Percentiles rank a stretch among this genome's conserved stretches.
Evolutionary conservation across 257 asterid species (phyloP).

Genomic region (Apocynum venetum): DNA sequence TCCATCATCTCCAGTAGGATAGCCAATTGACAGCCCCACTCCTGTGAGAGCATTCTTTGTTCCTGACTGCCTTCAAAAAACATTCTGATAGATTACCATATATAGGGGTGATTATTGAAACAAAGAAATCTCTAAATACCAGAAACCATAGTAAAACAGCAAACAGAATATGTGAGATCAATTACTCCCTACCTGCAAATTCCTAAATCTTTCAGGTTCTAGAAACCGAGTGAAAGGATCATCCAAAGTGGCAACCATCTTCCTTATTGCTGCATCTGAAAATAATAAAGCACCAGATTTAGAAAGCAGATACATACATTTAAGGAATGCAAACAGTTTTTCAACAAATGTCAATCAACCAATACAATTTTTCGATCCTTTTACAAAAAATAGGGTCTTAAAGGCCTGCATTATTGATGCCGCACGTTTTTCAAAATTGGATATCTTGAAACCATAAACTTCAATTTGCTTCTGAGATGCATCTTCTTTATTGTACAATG

Average conservation of each 20-base stretch:
- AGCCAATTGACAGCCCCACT: conserved; percentile 93
- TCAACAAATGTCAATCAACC: neutral
- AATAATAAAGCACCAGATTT: conserved; percentile 20
- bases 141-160: neutral
- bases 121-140: neutral
- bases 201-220: conserved; percentile 89
- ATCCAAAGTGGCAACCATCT: conserved; percentile 90
- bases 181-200: conserved; percentile 68
- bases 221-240: conserved; percentile 96
- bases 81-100: conserved; percentile 30
- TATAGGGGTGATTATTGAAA: conserved; percentile 20
- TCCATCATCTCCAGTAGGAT: conserved; percentile 59
- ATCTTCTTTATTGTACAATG: neutral
- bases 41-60: conserved; percentile 85
- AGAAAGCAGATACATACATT: conserved; percentile 1
- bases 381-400: neutral
- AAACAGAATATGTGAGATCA: conserved; percentile 18
- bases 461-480: neutral
- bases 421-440: neutral
- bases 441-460: neutral
- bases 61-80: conserved; percentile 96
- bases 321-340: neutral
- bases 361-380: neutral
- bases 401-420: neutral
- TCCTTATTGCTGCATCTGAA: conserved; percentile 82